Conservation (phyloP, 2,329 filamentous ascomycete genomes). For the Fusarium sp. region DNA sequence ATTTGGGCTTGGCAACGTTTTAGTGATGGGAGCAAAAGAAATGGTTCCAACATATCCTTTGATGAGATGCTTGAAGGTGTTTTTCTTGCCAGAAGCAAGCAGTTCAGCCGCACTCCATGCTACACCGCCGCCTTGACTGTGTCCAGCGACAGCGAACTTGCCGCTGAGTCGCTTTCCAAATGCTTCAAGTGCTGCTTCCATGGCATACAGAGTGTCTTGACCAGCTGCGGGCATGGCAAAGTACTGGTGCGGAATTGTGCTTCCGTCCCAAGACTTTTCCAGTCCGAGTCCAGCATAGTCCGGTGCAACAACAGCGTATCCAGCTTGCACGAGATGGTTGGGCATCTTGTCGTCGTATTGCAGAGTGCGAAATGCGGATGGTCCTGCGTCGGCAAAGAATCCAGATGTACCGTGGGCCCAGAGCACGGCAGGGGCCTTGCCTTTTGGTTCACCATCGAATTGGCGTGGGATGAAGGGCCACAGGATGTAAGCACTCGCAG, state of each 20-base stretch:
- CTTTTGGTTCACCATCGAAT: neutral
- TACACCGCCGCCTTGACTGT: constrained; percentile 59
- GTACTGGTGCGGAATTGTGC: constrained; percentile 55
- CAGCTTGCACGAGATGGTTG: constrained; percentile 52
- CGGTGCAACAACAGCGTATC: constrained; percentile 58
- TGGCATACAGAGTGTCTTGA: constrained; percentile 56
- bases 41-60: constrained; percentile 28
- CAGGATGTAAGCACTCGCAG: constrained; percentile 14
- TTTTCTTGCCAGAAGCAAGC: constrained; percentile 38
- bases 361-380: constrained; percentile 54
- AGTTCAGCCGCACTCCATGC: constrained; percentile 51
- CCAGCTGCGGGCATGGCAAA: constrained; percentile 52
- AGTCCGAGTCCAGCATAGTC: constrained; percentile 60
- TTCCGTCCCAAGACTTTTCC: constrained; percentile 48
- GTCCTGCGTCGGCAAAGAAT: constrained; percentile 50
- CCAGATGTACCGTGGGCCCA: constrained; percentile 61
- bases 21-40: constrained; percentile 12
- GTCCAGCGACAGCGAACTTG: constrained; percentile 58
- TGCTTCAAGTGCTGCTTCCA: constrained; percentile 54
- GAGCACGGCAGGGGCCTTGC: constrained; percentile 46
- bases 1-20: neutral
- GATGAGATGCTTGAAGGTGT: neutral
- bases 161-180: constrained; percentile 50
- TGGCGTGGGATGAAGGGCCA: constrained; percentile 21
- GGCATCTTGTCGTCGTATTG: constrained; percentile 54